Base-by-base conservation (phyloP, 169 alveolate genomes). In the Eimeria nieschulzi region DNA sequence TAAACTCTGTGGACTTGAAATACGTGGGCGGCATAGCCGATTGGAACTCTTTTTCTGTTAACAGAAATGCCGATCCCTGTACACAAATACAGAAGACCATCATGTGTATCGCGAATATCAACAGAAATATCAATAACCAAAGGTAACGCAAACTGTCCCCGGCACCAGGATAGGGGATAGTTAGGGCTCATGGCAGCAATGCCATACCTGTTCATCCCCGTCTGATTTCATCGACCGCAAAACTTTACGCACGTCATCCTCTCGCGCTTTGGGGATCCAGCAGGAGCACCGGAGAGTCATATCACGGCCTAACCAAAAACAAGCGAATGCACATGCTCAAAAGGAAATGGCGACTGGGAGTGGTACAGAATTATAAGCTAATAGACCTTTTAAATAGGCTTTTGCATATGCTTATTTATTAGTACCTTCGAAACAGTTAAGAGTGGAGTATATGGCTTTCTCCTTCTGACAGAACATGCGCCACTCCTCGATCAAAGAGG, bases 211-310 rank as follows among this genome's bases (percentile, higher is more conserved):
- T 33, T 86, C 92, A 5, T 86, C 92, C 46, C 92, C 78, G 13
- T 71, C 86, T 7, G 76, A 17, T 39, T 79, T 59, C 55, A 96
- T 97, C 19, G 96, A 96, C 63, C 95, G 91, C 63, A 97, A 90
- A 25, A 96, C 92, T 64, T 94, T 94, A 53, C 98, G 94, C 8
- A 98, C 96, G 26, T 96, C 96, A 19, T 96, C 98, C 94, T 97
- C 99, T 86, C 95, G 97, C 70, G 93, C 95, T 82, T 95, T 96
- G 17, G 99, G 99, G 83, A 97, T 97, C 99, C 99, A 99, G 93
- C 99, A 98, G 78, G 97, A 97, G n/a, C 99, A 99, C 54, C 98
- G 94, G 86, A 98, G 97, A 5, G 99, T 97, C 66, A 97, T 95
- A 85, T 98, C 98, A 12, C 64, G 15, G 2, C 92, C 92, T 86